Evolutionary conservation across 2,329 filamentous ascomycete genomes (phyloP), one percentile per base, ranked within the genome.

Genomic region (Teratosphaeria gauchensis): DNA sequence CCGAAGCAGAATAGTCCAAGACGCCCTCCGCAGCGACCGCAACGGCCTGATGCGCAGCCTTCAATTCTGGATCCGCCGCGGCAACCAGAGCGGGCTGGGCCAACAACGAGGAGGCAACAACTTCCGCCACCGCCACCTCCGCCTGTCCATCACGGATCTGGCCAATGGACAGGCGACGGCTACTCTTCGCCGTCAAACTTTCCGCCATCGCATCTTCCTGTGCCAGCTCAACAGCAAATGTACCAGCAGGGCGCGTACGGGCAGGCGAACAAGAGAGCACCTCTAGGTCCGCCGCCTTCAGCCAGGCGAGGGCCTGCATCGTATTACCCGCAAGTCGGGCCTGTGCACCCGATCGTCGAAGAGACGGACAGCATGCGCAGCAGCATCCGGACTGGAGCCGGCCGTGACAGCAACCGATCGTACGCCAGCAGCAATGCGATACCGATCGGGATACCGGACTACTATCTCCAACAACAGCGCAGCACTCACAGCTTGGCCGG

Each of bases 351-450:
- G 2, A 80, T 80, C 55, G 73, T 69, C 3, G 78, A 80, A 66
- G 78, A 80, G 62, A 72, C 74, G 5, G 77, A 77, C 55, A 74
- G 70, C n/a, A 69, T 73, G 51, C 61, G 62, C 6, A 64, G 65
- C 53, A 68, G 64, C 56, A 62, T 63, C 3, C 64, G 65, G n/a
- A 63, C 62, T 9, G 63, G 58, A 11, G 53, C 42, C 35, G 56
- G 55, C 16, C 66, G 64, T 57, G 63, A 65, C 30, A 69, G 66
- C 59, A 67, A 65, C 52, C 73, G 71, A 12, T 79, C 77, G 1
- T 78, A 74, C 58, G 76, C 77, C 19, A 79, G 77, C 28, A 80
- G 77, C 62, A 78, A 76, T 60, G 77, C 76, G 0, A 78, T 79
- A 46, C 77, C 78, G 0, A 72, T 73, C 30, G 69, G 74, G 48